Conservation (phyloP, 192 early-diverging fungal genomes). For the Piromyces sp. region DNA sequence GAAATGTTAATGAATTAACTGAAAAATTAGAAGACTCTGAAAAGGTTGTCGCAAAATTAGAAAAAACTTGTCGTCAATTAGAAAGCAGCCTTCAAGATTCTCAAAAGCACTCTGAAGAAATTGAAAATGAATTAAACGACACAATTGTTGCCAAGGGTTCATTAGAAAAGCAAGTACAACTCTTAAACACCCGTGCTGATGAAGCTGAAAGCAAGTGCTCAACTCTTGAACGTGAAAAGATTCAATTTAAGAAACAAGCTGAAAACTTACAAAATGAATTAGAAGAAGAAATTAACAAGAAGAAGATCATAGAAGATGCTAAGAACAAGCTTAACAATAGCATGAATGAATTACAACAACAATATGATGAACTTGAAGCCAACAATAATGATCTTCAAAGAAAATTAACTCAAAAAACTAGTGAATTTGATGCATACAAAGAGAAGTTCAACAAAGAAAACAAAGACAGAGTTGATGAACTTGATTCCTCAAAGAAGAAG, state of each 20-base stretch:
- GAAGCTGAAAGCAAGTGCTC: slow-evolving; percentile 22
- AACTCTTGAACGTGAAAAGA: slow-evolving; percentile 1
- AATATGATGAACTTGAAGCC: slow-evolving; percentile 40
- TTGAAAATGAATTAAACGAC: slow-evolving; percentile 47
- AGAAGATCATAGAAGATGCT: not conserved
- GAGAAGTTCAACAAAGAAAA: slow-evolving; percentile 45
- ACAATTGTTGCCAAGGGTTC: slow-evolving; percentile 37
- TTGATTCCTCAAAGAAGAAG: slow-evolving; percentile 33
- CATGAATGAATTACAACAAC: slow-evolving; percentile 36
- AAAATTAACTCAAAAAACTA: slow-evolving; percentile 30
- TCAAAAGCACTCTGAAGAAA: slow-evolving; percentile 13
- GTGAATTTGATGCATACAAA: slow-evolving; percentile 44
- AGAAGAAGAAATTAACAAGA: not conserved
- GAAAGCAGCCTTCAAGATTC: slow-evolving; percentile 16
- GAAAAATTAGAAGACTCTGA: slow-evolving; percentile 23
- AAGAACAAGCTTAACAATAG: slow-evolving; percentile 1
- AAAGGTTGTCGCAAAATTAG: slow-evolving; percentile 7
- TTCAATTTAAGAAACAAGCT: slow-evolving; percentile 1
- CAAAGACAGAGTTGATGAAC: slow-evolving; percentile 25
- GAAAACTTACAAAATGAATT: not conserved
- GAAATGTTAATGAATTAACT: slow-evolving; percentile 13
- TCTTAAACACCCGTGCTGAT: slow-evolving; percentile 28
- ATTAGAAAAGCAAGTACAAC: slow-evolving; percentile 46
- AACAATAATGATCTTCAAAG: slow-evolving; percentile 24
- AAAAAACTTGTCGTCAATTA: slow-evolving; percentile 13